A percentile compares a stretch with the other conserved stretches of the same genome.
phyloP scores from a whole-genome alignment of 2,329 filamentous ascomycete species.

The Ceratocystis cacaofunesta region DNA sequence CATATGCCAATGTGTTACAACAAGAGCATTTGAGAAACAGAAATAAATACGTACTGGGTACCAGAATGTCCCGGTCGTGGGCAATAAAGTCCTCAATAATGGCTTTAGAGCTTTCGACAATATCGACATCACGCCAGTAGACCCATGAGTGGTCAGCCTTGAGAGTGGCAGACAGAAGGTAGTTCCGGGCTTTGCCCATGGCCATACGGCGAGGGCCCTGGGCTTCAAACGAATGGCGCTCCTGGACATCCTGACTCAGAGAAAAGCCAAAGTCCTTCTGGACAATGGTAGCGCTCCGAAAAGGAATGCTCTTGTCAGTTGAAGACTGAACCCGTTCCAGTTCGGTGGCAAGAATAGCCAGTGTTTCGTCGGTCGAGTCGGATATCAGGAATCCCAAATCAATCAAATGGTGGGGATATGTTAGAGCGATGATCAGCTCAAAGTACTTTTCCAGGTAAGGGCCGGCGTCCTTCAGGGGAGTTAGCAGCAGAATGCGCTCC shows the following conservation, averaged over 20 bases:
- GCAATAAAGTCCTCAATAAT: conserved; percentile 93
- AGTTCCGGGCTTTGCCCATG: conserved; percentile 84
- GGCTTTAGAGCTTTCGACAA: conserved; percentile 70
- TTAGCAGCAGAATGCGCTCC: conserved; percentile 82
- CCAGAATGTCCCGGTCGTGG: conserved; percentile 82
- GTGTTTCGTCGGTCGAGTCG: conserved; percentile 80
- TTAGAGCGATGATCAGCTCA: conserved; percentile 74
- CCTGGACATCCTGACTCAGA: conserved; percentile 63
- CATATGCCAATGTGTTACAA: background rate
- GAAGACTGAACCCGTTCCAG: conserved; percentile 76
- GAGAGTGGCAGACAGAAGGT: conserved; percentile 66
- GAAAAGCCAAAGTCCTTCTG: conserved; percentile 78
- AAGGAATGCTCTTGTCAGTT: conserved; percentile 57
- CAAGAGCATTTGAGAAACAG: background rate
- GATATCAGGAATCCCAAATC: conserved; percentile 90
- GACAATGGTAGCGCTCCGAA: conserved; percentile 70
- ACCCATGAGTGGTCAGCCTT: conserved; percentile 97
- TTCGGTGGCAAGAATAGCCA: conserved; percentile 73
- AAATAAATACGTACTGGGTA: conserved; percentile 59
- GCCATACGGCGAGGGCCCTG: conserved; percentile 82
- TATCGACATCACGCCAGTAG: conserved; percentile 96
- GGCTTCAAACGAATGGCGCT: conserved; percentile 71
- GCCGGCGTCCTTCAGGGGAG: conserved; percentile 80
- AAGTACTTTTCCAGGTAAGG: conserved; percentile 78
- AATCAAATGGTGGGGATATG: conserved; percentile 89